A percentile compares a stretch with the other conserved stretches of the same genome.
Conservation (phyloP, 163 green algal genomes). For the Chloroidium sp. region DNA sequence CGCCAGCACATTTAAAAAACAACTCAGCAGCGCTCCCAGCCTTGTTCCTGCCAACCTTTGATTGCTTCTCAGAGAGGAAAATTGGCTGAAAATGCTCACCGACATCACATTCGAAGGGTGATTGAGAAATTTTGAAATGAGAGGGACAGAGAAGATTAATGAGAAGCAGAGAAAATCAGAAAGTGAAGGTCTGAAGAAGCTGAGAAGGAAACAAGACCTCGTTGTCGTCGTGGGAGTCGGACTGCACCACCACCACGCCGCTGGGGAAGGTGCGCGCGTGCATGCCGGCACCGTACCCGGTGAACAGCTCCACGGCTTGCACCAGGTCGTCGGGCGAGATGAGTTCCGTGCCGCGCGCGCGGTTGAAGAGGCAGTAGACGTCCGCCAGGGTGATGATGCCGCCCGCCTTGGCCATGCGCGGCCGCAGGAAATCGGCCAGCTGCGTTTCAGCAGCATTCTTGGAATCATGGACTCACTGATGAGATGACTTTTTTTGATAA, state of each 20-base stretch:
- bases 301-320: slow-evolving; percentile 24
- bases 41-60: too few relatives aligned
- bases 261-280: slow-evolving; percentile 41
- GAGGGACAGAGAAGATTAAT: neutral
- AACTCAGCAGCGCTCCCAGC: too few relatives aligned
- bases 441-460: slow-evolving; percentile 19
- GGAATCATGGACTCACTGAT: too few relatives aligned
- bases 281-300: slow-evolving; percentile 20
- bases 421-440: slow-evolving; percentile 76
- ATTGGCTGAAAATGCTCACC: too few relatives aligned
- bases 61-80: too few relatives aligned
- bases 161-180: slow-evolving; percentile 1
- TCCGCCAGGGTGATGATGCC: slow-evolving; percentile 86
- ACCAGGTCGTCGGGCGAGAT: slow-evolving; percentile 91
- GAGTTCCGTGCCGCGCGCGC: slow-evolving; percentile 76
- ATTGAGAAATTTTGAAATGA: neutral
- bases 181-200: neutral
- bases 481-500: too few relatives aligned
- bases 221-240: slow-evolving; percentile 34
- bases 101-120: too few relatives aligned
- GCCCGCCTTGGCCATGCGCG: slow-evolving; percentile 36
- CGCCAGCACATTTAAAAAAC: too few relatives aligned
- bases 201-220: slow-evolving; percentile 10
- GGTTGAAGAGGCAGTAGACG: slow-evolving; percentile 94
- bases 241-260: slow-evolving; percentile 56